These are phyloP conservation scores for Penicillium paneum DNA, from an alignment of 2,329 filamentous ascomycete species.

Conservation along the genomic window DNA sequence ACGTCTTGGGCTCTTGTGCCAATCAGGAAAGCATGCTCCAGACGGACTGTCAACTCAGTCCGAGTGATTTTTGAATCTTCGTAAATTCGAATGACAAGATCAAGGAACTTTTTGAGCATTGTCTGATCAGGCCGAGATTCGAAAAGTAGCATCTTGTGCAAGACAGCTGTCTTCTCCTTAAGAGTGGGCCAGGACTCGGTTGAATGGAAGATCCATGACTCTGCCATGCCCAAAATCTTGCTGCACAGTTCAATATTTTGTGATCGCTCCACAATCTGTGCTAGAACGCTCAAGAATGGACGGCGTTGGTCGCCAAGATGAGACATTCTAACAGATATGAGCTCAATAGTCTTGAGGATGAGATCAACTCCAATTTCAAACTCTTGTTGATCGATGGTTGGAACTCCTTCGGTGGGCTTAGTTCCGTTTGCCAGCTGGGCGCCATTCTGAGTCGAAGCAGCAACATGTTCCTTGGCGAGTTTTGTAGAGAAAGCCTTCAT, in stretches of 20 bases:
- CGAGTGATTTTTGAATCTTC: constrained; percentile 94
- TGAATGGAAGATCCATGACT: constrained; percentile 92
- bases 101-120: constrained; percentile 87
- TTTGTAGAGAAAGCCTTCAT: constrained; percentile 94
- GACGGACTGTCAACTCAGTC: constrained; percentile 90
- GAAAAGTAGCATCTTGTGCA: constrained; percentile 99
- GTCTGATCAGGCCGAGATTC: constrained; percentile 79
- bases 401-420: constrained; percentile 40
- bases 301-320: constrained; percentile 84
- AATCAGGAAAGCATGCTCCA: constrained; percentile 97
- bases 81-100: constrained; percentile 96
- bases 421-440: constrained; percentile 37
- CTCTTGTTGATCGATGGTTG: constrained; percentile 64
- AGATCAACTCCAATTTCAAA: constrained; percentile 84
- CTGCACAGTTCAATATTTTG: constrained; percentile 81
- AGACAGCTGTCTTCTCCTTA: constrained; percentile 96
- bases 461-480: constrained; percentile 86
- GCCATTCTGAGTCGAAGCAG: constrained; percentile 59
- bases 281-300: constrained; percentile 91
- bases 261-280: constrained; percentile 92
- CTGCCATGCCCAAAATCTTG: constrained; percentile 90
- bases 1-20: constrained; percentile 90
- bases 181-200: constrained; percentile 94
- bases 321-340: constrained; percentile 88
- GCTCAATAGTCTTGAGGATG: constrained; percentile 92